Percentiles rank a stretch among this genome's conserved stretches.
Conservation (phyloP, 441 rosid species). For the Euphorbia schlechtendalii region DNA sequence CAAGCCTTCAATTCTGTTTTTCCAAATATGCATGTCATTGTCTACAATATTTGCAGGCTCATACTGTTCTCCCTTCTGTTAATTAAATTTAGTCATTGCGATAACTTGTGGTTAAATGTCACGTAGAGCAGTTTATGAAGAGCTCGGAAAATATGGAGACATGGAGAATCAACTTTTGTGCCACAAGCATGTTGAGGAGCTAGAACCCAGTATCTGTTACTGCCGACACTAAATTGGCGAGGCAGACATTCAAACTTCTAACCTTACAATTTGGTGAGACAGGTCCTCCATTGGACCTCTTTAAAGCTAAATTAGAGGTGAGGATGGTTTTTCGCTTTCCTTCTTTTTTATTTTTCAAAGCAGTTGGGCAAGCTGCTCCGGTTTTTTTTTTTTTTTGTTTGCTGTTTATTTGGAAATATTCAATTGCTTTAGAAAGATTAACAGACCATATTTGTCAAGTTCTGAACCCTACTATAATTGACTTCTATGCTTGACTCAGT, state of each 20-base stretch:
- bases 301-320: conserved; percentile 84
- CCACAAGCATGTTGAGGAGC: conserved; percentile 94
- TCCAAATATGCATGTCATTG: background rate
- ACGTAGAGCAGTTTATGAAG: conserved; percentile 89
- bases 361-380: background rate
- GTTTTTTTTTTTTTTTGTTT: background rate
- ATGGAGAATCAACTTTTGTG: conserved; percentile 94
- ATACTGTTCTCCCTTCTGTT: conserved; percentile 7
- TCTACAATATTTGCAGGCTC: background rate
- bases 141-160: conserved; percentile 97
- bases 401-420: conserved; percentile 3
- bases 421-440: background rate
- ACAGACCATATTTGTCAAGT: background rate
- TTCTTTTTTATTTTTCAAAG: background rate
- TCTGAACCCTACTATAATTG: background rate
- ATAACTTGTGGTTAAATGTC: conserved; percentile 10
- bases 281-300: conserved; percentile 85
- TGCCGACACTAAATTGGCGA: conserved; percentile 93
- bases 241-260: conserved; percentile 82
- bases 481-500: background rate
- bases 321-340: conserved; percentile 13
- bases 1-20: background rate
- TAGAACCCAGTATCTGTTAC: conserved; percentile 89
- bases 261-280: conserved; percentile 89
- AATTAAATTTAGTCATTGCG: conserved; percentile 5